phyloP scores from a whole-genome alignment of 352 stramenopile genomes.

The Pythium chondricola region DNA sequence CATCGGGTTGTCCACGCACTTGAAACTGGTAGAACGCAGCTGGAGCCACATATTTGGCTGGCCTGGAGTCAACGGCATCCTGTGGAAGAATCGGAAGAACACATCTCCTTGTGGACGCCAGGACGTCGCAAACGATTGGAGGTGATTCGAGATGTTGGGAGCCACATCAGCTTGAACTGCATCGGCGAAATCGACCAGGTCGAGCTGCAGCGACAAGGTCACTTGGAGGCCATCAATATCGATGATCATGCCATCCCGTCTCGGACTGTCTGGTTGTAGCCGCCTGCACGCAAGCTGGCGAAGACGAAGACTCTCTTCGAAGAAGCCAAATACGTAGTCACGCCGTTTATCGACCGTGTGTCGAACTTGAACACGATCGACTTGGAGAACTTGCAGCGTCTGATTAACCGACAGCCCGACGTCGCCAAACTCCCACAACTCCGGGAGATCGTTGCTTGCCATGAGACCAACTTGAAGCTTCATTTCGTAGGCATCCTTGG shows the following conservation, averaged over 20 bases:
- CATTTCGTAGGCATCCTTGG: constrained; percentile 20
- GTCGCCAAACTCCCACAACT: constrained; percentile 56
- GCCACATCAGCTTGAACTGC: constrained; percentile 25
- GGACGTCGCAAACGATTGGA: constrained; percentile 14
- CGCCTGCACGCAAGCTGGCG: constrained; percentile 28
- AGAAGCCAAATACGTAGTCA: constrained; percentile 68
- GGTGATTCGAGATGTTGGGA: constrained; percentile 25
- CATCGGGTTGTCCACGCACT: constrained; percentile 43
- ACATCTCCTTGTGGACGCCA: constrained; percentile 61
- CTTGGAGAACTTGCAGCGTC: constrained; percentile 27
- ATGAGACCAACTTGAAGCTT: constrained; percentile 44
- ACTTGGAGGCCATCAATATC: constrained; percentile 38
- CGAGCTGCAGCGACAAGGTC: constrained; percentile 27
- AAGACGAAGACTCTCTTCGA: constrained; percentile 48
- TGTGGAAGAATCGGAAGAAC: constrained; percentile 64
- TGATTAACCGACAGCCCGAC: constrained; percentile 35
- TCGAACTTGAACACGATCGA: constrained; percentile 34
- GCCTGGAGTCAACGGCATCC: constrained; percentile 24
- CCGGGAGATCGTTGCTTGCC: constrained; percentile 57
- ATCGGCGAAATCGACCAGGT: constrained; percentile 23
- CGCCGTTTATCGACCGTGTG: constrained; percentile 41
- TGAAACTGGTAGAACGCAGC: constrained; percentile 31
- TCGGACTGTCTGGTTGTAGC: background rate
- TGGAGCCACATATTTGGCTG: constrained; percentile 45
- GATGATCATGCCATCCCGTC: constrained; percentile 54